Conservation (phyloP, 2,329 filamentous ascomycete genomes). For the Talaromyces funiculosus region DNA sequence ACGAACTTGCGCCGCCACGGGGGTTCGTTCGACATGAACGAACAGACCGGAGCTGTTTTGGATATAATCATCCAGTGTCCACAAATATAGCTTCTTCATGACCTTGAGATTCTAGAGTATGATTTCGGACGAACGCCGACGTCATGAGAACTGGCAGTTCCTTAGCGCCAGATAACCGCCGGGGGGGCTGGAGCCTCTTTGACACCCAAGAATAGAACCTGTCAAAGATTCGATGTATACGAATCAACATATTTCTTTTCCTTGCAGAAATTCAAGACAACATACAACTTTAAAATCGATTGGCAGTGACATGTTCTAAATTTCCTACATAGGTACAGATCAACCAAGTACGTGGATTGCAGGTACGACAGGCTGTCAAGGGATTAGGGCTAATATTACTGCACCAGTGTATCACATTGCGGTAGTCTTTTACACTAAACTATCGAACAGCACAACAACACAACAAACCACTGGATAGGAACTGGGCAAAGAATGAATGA, state of each 20-base stretch:
- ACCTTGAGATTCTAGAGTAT: not conserved
- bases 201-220: not conserved
- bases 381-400: conserved; percentile 4
- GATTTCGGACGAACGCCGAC: too few relatives aligned
- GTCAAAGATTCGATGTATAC: not conserved
- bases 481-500: not conserved
- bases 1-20: not conserved
- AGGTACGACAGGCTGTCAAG: not conserved
- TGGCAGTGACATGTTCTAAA: not conserved
- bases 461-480: not conserved
- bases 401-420: conserved; percentile 6
- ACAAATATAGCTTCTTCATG: not conserved
- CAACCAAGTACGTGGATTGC: not conserved
- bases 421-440: not conserved
- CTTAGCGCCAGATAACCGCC: too few relatives aligned
- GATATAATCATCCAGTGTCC: not conserved
- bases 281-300: not conserved
- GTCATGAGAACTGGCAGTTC: too few relatives aligned
- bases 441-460: not conserved
- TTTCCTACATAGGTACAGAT: not conserved
- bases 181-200: too few relatives aligned
- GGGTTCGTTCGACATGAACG: not conserved
- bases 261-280: not conserved
- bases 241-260: not conserved
- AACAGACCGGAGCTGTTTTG: not conserved